phyloP scores from a whole-genome alignment of 2,329 filamentous ascomycete genomes.

The Cercospora sp. region DNA sequence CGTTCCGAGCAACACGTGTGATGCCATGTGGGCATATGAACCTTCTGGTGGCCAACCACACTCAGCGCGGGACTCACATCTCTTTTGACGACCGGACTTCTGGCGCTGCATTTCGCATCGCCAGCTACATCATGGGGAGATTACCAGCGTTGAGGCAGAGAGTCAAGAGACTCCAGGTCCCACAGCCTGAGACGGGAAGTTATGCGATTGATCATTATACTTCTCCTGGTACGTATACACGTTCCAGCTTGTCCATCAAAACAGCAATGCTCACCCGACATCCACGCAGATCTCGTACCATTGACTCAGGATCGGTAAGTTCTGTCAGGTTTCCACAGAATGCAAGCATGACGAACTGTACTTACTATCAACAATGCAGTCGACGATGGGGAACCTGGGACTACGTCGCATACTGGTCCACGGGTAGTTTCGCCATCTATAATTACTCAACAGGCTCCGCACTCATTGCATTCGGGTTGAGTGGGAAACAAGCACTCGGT shows the following conservation, averaged over 20 bases:
- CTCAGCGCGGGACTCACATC: not conserved
- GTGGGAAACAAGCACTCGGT: slow-evolving; percentile 23
- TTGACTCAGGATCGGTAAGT: slow-evolving; percentile 4
- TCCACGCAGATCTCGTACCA: slow-evolving; percentile 9
- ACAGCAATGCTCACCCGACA: not conserved
- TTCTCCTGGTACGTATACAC: slow-evolving; percentile 15
- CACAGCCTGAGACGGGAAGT: slow-evolving; percentile 14
- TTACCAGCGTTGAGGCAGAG: not conserved
- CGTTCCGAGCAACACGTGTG: not conserved
- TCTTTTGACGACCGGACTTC: not conserved
- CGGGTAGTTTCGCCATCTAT: slow-evolving; percentile 23
- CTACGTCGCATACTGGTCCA: slow-evolving; percentile 19
- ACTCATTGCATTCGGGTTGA: slow-evolving; percentile 22
- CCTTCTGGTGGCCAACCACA: not conserved
- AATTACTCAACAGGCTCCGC: slow-evolving; percentile 25
- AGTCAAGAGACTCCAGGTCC: slow-evolving; percentile 16
- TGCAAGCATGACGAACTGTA: not conserved
- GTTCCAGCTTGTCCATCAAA: no score
- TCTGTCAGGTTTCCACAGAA: no score
- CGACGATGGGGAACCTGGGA: slow-evolving; percentile 13
- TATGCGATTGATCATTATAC: slow-evolving; percentile 22
- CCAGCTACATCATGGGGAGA: not conserved
- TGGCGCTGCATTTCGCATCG: not conserved
- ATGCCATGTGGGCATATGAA: slow-evolving; percentile 1
- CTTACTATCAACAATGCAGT: not conserved